These are phyloP conservation scores for Leptographium lundbergii DNA, from an alignment of 2,329 filamentous ascomycete genomes.

Conservation along the genomic window DNA sequence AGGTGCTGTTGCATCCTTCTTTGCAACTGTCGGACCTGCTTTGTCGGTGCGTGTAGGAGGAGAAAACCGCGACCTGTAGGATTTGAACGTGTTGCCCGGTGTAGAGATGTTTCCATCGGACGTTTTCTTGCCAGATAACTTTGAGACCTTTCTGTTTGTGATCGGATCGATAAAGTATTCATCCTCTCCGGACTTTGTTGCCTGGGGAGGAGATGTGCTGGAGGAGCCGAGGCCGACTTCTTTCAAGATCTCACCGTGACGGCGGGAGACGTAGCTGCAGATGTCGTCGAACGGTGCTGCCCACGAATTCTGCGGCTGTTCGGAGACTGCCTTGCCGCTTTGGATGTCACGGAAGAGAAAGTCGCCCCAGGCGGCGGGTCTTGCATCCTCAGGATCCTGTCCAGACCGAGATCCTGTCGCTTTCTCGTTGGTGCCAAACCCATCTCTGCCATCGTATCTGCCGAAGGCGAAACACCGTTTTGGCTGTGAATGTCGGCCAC, in stretches of 20 bases:
- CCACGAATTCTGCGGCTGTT: constrained; percentile 16
- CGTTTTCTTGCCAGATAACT: constrained; percentile 12
- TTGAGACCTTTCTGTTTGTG: constrained; percentile 39
- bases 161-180: constrained; percentile 43
- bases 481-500: constrained; percentile 27
- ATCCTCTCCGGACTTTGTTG: constrained; percentile 11
- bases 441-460: constrained; percentile 18
- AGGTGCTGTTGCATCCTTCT: neutral
- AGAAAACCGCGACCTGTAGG: constrained; percentile 23
- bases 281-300: constrained; percentile 21
- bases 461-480: constrained; percentile 12
- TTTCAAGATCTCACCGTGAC: constrained; percentile 8
- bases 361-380: constrained; percentile 30
- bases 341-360: constrained; percentile 23
- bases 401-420: constrained; percentile 24
- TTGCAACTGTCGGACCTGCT: neutral
- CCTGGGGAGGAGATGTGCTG: constrained; percentile 8
- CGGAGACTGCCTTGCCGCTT: constrained; percentile 1
- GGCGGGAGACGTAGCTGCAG: constrained; percentile 19
- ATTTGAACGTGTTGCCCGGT: constrained; percentile 19
- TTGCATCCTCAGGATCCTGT: constrained; percentile 30
- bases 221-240: constrained; percentile 6
- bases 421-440: constrained; percentile 23
- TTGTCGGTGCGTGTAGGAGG: neutral
- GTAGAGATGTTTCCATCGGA: constrained; percentile 13